Evolutionary conservation across 148 eudicot genomes (phyloP), one percentile per base, ranked within the genome.

Genomic region (Pharnaceum exiguum): DNA sequence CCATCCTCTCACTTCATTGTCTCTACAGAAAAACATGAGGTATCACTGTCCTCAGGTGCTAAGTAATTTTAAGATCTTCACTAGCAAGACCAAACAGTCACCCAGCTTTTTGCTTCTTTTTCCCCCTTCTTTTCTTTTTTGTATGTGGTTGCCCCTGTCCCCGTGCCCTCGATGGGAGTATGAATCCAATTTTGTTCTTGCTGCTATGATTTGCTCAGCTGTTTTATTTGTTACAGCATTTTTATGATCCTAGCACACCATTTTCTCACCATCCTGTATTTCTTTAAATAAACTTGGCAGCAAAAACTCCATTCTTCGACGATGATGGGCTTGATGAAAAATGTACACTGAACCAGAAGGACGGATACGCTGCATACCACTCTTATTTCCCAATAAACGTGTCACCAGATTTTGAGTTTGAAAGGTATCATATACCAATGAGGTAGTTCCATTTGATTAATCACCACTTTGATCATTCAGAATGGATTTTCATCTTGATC

Each of bases 341-440:
- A 50, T 57, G 55, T 70, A 42, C 48, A 57, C 15, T 36, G 46
- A 63, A 44, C 52, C 42, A 55, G 69, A 64, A 21, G 53, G 45
- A 45, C 10, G 37, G 3, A 37, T 62, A 33, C 51, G 42, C 65
- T 51, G 19, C 49, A 39, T 10, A n/a, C 3, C 53, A 33, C 33
- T 24, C 45, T 24, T 45, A 11, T 51, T 33, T 59, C 60, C 22
- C 51, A 69, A 51, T 37, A 63, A 57, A 51, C 35, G 59, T 50
- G 27, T 21, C 45, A 27, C 62, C 65, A 50, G 48, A 28, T 43
- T 63, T 51, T 29, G 40, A 60, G 17, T 57, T 39, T 33, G 39
- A 51, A 26, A 58, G 33, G 30, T 55, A 55, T 19, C 63, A 51
- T 23, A 46, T 57, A 62, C 67, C 16, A 39, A 54, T 57, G n/a